These are phyloP conservation scores for Populus hybrid DNA, from an alignment of 441 rosid genomes.

Conservation along the genomic window DNA sequence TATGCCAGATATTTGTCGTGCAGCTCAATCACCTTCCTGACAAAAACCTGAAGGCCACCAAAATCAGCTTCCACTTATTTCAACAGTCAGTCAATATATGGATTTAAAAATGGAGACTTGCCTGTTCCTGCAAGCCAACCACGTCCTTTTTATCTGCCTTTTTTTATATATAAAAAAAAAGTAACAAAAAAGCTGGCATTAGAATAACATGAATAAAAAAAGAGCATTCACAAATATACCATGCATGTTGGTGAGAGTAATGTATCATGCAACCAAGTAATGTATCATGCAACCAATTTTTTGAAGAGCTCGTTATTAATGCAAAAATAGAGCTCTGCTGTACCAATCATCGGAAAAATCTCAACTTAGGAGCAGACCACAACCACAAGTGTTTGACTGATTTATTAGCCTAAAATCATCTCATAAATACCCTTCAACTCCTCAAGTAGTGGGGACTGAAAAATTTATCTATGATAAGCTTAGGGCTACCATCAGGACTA, in stretches of 20 bases:
- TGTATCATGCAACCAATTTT: neutral
- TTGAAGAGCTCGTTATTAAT: neutral
- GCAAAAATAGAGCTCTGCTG: neutral
- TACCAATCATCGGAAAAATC: neutral
- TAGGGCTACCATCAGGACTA: no score
- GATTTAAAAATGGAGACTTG: slow-evolving; percentile 19
- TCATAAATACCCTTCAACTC: no score
- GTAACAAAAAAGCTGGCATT: slow-evolving; percentile 3
- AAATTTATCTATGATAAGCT: no score
- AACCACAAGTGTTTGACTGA: no score
- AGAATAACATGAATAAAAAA: slow-evolving; percentile 6
- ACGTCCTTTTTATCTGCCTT: slow-evolving; percentile 67
- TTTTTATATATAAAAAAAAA: slow-evolving; percentile 4
- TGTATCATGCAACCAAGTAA: neutral
- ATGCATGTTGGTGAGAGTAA: neutral
- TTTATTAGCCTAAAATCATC: no score
- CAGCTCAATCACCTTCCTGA: slow-evolving; percentile 84
- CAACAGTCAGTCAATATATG: neutral
- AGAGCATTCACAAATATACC: neutral
- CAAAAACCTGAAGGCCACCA: slow-evolving; percentile 60
- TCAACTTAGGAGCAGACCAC: neutral
- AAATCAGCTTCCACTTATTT: slow-evolving; percentile 16
- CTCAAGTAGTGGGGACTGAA: no score
- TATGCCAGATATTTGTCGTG: slow-evolving; percentile 90
- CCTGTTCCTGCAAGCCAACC: slow-evolving; percentile 82